These are phyloP conservation scores for Globisporangium acanthophoron DNA, from an alignment of 352 stramenopile genomes.

Conservation along the genomic window DNA sequence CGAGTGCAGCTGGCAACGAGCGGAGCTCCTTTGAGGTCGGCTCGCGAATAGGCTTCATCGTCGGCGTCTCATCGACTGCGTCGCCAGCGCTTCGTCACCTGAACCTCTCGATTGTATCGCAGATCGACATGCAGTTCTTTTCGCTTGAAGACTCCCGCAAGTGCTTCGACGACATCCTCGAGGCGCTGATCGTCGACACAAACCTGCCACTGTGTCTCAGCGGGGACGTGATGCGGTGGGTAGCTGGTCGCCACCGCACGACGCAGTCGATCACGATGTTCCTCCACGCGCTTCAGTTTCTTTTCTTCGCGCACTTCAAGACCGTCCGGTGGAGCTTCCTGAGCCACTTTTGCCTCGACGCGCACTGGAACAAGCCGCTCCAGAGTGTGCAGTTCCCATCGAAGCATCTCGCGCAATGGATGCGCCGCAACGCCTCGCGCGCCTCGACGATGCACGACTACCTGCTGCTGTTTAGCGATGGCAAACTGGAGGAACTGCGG, in stretches of 20 bases:
- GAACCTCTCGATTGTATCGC: constrained; percentile 39
- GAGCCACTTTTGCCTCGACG: constrained; percentile 30
- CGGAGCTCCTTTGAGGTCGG: neutral
- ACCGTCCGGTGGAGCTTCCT: constrained; percentile 54
- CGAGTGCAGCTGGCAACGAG: neutral
- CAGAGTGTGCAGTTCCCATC: constrained; percentile 10
- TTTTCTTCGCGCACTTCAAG: constrained; percentile 62
- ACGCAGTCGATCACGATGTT: constrained; percentile 68
- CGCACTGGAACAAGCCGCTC: constrained; percentile 20
- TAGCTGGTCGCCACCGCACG: constrained; percentile 41
- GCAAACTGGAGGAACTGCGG: constrained; percentile 15
- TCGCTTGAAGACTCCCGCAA: constrained; percentile 70
- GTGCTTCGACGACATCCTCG: constrained; percentile 69
- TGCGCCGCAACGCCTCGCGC: constrained; percentile 8
- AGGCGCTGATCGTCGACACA: constrained; percentile 59
- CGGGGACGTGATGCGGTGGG: constrained; percentile 37
- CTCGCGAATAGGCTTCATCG: constrained; percentile 44
- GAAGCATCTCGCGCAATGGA: constrained; percentile 17
- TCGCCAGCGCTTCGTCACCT: constrained; percentile 65
- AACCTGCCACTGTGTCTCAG: constrained; percentile 51
- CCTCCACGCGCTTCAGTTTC: constrained; percentile 49
- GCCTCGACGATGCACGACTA: constrained; percentile 17
- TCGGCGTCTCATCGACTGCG: constrained; percentile 62
- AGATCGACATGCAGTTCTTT: constrained; percentile 75
- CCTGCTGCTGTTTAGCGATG: constrained; percentile 29